A percentile compares a stretch with the other conserved stretches of the same genome.
Conservation (phyloP, 2,329 filamentous ascomycete species). For the Phyllosticta paracitricarpa region DNA sequence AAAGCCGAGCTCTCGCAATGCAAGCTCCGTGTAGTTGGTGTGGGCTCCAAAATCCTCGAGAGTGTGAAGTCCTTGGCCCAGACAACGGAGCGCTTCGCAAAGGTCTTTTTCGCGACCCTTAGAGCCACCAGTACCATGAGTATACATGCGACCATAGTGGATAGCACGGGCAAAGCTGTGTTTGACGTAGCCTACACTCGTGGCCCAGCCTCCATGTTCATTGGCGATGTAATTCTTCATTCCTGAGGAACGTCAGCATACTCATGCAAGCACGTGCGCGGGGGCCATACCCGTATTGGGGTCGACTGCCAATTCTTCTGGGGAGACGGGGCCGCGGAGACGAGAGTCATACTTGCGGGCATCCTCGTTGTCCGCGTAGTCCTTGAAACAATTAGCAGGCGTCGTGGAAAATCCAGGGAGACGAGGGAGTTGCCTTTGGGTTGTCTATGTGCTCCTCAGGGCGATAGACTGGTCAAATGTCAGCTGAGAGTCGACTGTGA, state of each 20-base stretch:
- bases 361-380: conserved; percentile 57
- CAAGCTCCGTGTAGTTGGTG: conserved; percentile 46
- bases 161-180: conserved; percentile 40
- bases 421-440: conserved; percentile 19
- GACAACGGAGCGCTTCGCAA: conserved; percentile 38
- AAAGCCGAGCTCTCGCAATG: conserved; percentile 41
- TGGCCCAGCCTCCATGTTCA: conserved; percentile 77
- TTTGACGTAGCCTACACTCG: conserved; percentile 70
- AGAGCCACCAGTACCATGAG: conserved; percentile 31
- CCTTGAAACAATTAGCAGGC: conserved; percentile 16
- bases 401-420: neutral
- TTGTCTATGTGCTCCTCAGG: conserved; percentile 48
- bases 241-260: conserved; percentile 34
- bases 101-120: conserved; percentile 35
- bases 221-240: conserved; percentile 99
- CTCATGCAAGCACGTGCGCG: neutral
- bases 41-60: conserved; percentile 47
- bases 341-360: conserved; percentile 73
- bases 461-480: conserved; percentile 20
- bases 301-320: conserved; percentile 37
- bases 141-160: conserved; percentile 39
- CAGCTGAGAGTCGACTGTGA: neutral
- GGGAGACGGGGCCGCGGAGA: conserved; percentile 64
- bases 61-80: conserved; percentile 44
- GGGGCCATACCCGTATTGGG: conserved; percentile 24